Evolutionary conservation across 768 basidiomycete species (phyloP), one percentile per base, ranked within the genome.

Genomic region (Glaciozyma antarctica): DNA sequence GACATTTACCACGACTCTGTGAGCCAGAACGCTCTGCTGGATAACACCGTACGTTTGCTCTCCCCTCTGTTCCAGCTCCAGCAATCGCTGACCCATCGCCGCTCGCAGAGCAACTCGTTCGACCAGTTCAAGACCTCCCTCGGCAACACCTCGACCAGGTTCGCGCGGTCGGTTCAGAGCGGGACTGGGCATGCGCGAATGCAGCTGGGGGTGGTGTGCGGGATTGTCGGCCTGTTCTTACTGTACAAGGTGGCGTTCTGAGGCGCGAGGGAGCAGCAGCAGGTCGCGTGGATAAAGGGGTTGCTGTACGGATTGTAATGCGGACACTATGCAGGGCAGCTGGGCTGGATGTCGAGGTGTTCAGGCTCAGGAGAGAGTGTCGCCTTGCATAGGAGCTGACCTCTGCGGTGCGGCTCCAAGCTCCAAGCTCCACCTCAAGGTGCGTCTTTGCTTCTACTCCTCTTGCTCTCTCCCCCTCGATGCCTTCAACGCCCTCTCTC

Each of bases 1-100:
- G 73, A 74, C 59, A 74, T 74, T 45, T 72, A 74, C 58, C 60
- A 68, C 41, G 73, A 74, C 41, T 71, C 73, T 38, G 34, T 63
- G 38, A 41, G 22, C 8, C 72, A 73, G 58, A 74, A 74, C 65
- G 21, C 61, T 10, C 55, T 71, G 5, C 45, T 71, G 13, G 69
- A 71, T 34, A 47, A 56, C 0, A 71, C 69, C 8, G 69, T 70
- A 24, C 45, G 69, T 41, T 21, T 8, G 41, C 26, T 44, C 19
- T 32, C n/a, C 16, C 12, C 17, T 10, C 16, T 13, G 17, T 17
- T 16, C 43, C 34, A 8, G 9, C 43, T 8, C 15, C 9, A 7
- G 54, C 44, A 43, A 53, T 43, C 24, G 53, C 21, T 49, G 61
- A 57, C 55, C 41, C 19, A 24, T 28, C 43, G 28, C 26, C 21